Evolutionary conservation across 73 alveolate species (phyloP), one percentile per base, ranked within the genome.

Genomic region (Paraurostyla sp.): DNA sequence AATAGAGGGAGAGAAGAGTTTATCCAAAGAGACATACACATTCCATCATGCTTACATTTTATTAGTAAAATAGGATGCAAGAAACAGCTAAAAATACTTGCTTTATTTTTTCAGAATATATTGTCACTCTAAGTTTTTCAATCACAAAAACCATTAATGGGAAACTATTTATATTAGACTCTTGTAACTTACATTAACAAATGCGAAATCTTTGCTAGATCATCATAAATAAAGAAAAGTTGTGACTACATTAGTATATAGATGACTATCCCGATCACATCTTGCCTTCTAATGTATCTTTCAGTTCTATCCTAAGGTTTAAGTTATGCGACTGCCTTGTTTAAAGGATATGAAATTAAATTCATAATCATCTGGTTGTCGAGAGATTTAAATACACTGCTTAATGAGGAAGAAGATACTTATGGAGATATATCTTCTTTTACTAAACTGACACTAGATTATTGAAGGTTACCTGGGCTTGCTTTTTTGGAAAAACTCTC

Each of bases 391-490:
- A 52, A 52, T 18, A 35, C 13, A 20, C 13, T 18, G 33, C 13
- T 9, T 52, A 35, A 52, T 9, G 69, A 52, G 13, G 13, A 52
- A n/a, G 69, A 52, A 18, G 30, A 18, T n/a, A 9, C 69, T 52
- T 25, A 52, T 6, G 33, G 13, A 6, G 13, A n/a, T 4, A 52
- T 13, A 52, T 25, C 11, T 52, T 25, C 4, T 52, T 18, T 11
- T 45, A 7, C 7, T 11, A 45, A 20, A 52, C 60, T 16, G 4
- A 33, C 33, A 2, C 50, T 18, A 65, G 82, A 65, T 38, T 33
- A 38, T 38, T 65, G 42, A 3, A 38, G 36, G 25, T 65, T 65
- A 1, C 82, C 82, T 3, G 82, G 82, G 9, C 82, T 54, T 6
- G 23, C 69, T 13, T 30, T 65, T 27, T 59, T 6, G 42, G n/a